phyloP scores from a whole-genome alignment of 805 yeast genomes.

The Kodamaea neixiangensis region DNA sequence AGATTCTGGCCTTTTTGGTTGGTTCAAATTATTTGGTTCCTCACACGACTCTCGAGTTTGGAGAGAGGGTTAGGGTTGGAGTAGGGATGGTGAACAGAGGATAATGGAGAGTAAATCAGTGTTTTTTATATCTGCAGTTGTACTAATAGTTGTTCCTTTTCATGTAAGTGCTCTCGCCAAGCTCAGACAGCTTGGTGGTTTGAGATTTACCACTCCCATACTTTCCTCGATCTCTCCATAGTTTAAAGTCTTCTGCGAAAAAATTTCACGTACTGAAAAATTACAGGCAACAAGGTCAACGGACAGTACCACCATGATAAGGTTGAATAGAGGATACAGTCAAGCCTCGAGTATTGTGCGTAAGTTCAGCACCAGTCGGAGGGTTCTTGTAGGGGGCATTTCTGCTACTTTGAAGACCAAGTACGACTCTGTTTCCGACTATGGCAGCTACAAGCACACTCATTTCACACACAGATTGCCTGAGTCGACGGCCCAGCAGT shows the following conservation, averaged over 20 bases:
- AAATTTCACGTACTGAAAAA: conserved; percentile 9
- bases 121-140: too few relatives aligned
- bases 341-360: background rate
- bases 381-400: conserved; percentile 1
- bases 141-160: too few relatives aligned
- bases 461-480: conserved; percentile 48
- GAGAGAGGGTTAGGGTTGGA: background rate
- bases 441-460: conserved; percentile 42
- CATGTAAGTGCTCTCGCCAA: background rate
- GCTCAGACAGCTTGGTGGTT: background rate
- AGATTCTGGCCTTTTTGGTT: conserved; percentile 8
- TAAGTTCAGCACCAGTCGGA: conserved; percentile 1
- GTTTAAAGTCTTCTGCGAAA: conserved; percentile 6
- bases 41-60: conserved; percentile 7
- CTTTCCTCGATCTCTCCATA: background rate
- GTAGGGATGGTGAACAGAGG: background rate
- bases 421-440: conserved; percentile 36
- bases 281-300: conserved; percentile 2
- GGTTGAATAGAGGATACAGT: conserved; percentile 6
- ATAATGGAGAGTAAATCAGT: background rate
- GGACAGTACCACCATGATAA: conserved; percentile 6
- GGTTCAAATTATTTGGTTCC: conserved; percentile 8
- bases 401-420: conserved; percentile 27
- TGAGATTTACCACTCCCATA: background rate
- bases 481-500: conserved; percentile 49